Percentiles rank a stretch among this genome's conserved stretches.
These are phyloP conservation scores for Russula emetica DNA, from an alignment of 768 basidiomycete species.

Conservation along the genomic window DNA sequence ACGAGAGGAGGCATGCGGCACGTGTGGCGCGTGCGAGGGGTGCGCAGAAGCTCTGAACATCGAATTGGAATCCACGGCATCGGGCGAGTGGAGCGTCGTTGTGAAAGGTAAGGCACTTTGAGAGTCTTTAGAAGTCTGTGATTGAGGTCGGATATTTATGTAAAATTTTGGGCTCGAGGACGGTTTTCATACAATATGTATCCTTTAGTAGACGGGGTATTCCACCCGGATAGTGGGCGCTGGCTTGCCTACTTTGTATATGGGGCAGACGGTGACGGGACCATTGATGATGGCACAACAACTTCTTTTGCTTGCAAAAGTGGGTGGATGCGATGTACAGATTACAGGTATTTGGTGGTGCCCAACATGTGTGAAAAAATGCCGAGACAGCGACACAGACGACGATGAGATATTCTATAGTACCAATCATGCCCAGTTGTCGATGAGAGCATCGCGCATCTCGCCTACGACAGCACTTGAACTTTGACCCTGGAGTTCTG, in stretches of 20 bases:
- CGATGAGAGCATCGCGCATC: constrained; percentile 57
- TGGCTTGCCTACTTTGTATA: not conserved
- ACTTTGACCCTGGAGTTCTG: constrained; percentile 56
- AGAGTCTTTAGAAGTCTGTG: not conserved
- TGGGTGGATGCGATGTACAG: constrained; percentile 18
- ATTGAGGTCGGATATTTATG: not conserved
- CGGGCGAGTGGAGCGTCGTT: constrained; percentile 27
- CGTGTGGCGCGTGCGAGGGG: constrained; percentile 9
- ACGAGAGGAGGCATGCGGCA: constrained; percentile 24
- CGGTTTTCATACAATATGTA: not conserved
- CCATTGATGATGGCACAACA: not conserved
- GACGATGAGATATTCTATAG: not conserved
- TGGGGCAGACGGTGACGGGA: not conserved
- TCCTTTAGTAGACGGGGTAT: not conserved
- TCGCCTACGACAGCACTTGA: constrained; percentile 52
- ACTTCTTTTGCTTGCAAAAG: constrained; percentile 12
- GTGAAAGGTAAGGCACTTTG: constrained; percentile 13
- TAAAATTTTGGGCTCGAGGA: not conserved
- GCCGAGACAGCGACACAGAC: not conserved
- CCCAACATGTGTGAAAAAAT: constrained; percentile 9
- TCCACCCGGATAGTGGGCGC: not conserved
- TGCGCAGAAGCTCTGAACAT: constrained; percentile 20
- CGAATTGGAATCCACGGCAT: constrained; percentile 22
- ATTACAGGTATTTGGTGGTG: constrained; percentile 23
- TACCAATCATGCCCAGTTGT: constrained; percentile 73